Evolutionary conservation across 2,329 filamentous ascomycete species (phyloP), one percentile per base, ranked within the genome.

Genomic region (Cytospora schulzeri): DNA sequence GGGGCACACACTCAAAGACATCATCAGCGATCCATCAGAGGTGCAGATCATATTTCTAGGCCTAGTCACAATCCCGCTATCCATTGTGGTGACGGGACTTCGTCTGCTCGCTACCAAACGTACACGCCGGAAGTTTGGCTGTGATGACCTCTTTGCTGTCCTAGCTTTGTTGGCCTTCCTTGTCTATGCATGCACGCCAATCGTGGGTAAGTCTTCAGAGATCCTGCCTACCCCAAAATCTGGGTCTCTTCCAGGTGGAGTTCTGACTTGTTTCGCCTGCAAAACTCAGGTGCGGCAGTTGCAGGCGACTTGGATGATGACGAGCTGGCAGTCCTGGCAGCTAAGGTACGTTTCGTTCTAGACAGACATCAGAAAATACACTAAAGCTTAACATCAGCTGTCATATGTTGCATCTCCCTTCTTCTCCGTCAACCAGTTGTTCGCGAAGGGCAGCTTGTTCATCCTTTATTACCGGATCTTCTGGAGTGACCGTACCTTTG

Each of bases 391-490:
- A 31, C 6, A 57, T 56, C 33, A 55, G 57, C 24, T 41, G 19
- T 35, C 38, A 57, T 55, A 55, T 17, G 19, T 24, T 11, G 59
- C 33, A n/a, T 19, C 57, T 26, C 60, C 60, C 12, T 63, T 60
- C 29, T 57, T 60, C 52, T 29, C 41, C 14, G 24, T 66, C 56
- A 67, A 67, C 56, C 66, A 67, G 57, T 8, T 52, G 48, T 66
- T 65, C 11, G 65, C 62, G 50, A 68, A 64, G n/a, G 63, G 58
- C 19, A 69, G 68, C 56, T 53, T 70, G 4, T 58, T 70, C 1
- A 50, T 62, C 26, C 67, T 71, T 8, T 71, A 70, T 58, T 48
- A 68, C 41, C 68, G 69, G 17, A 67, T 71, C 28, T 71, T 71
- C 60, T 63, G 53, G 4, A 60, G 50, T 28, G 57, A 70, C 56